Percentiles rank a stretch among this genome's conserved stretches.
Evolutionary conservation across 2,329 filamentous ascomycete genomes (phyloP).

Genomic region (Leptographium procerum): DNA sequence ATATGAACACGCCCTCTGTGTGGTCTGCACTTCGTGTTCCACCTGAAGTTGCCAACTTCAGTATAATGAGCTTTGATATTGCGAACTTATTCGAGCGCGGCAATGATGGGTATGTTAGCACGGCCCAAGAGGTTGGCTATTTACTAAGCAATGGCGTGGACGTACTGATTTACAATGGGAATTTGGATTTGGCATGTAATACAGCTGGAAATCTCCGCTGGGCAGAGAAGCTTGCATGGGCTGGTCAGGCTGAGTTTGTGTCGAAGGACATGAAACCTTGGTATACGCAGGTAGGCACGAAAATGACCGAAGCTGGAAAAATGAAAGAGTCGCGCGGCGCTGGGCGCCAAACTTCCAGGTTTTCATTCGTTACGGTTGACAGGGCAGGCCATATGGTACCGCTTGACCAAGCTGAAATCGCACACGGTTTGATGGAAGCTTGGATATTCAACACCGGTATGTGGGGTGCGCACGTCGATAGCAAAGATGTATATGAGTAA

Average conservation of each 20-base stretch:
- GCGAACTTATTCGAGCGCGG: conserved; percentile 31
- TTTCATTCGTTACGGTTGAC: not conserved
- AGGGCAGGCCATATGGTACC: conserved; percentile 1
- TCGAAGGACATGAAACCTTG: conserved; percentile 15
- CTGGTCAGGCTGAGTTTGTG: conserved; percentile 29
- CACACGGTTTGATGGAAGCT: not conserved
- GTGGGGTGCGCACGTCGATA: no score
- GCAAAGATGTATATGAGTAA: no score
- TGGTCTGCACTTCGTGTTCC: conserved; percentile 45
- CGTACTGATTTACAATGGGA: conserved; percentile 10
- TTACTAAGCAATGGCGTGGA: conserved; percentile 10
- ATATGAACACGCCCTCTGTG: conserved; percentile 43
- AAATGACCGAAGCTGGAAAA: not conserved
- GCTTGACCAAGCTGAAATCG: not conserved
- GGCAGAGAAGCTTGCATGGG: conserved; percentile 29
- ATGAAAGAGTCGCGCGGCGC: conserved; percentile 6
- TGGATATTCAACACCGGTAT: no score
- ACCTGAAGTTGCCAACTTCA: conserved; percentile 18
- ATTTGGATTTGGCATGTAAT: conserved; percentile 13
- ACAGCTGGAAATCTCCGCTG: conserved; percentile 19
- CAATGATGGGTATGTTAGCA: conserved; percentile 36
- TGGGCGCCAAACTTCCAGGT: not conserved
- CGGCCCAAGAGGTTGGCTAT: conserved; percentile 22
- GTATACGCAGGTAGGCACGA: conserved; percentile 1
- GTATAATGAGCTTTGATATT: conserved; percentile 43